These are phyloP conservation scores for Fusarium continuum DNA, from an alignment of 2,329 filamentous ascomycete genomes.

Conservation along the genomic window DNA sequence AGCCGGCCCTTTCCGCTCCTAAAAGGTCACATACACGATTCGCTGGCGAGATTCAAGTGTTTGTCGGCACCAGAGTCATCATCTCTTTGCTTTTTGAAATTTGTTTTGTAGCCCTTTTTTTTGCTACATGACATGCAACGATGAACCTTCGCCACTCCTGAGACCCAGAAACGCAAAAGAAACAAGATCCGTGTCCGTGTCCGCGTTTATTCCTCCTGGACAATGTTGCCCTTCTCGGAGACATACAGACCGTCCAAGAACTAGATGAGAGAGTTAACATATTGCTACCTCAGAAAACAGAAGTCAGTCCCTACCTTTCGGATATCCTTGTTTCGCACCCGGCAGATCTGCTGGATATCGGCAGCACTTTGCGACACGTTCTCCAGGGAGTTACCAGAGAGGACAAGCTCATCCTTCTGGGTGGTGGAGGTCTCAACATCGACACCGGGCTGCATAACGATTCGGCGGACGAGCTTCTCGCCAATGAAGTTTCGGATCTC, in stretches of 20 bases:
- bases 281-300: not conserved
- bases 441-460: conserved; percentile 89
- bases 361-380: conserved; percentile 96
- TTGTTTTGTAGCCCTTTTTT: conserved; percentile 55
- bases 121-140: conserved; percentile 69
- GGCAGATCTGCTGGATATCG: conserved; percentile 99
- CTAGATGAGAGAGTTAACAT: conserved; percentile 57
- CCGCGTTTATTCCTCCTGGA: conserved; percentile 72
- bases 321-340: conserved; percentile 99
- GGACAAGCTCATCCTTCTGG: conserved; percentile 97
- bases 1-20: conserved; percentile 25
- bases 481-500: conserved; percentile 99
- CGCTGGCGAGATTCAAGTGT: conserved; percentile 24
- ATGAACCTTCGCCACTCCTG: conserved; percentile 71
- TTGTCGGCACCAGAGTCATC: conserved; percentile 44
- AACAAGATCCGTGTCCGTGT: conserved; percentile 54
- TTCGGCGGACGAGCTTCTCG: conserved; percentile 97
- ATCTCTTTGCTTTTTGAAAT: conserved; percentile 52
- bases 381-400: conserved; percentile 95
- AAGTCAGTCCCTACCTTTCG: conserved; percentile 75
- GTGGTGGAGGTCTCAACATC: conserved; percentile 88
- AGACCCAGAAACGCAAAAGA: conserved; percentile 70
- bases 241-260: conserved; percentile 99
- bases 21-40: conserved; percentile 35
- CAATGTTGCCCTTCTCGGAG: conserved; percentile 97